Conservation (phyloP, 2,329 filamentous ascomycete species). For the Trichoderma afroharzianum region DNA sequence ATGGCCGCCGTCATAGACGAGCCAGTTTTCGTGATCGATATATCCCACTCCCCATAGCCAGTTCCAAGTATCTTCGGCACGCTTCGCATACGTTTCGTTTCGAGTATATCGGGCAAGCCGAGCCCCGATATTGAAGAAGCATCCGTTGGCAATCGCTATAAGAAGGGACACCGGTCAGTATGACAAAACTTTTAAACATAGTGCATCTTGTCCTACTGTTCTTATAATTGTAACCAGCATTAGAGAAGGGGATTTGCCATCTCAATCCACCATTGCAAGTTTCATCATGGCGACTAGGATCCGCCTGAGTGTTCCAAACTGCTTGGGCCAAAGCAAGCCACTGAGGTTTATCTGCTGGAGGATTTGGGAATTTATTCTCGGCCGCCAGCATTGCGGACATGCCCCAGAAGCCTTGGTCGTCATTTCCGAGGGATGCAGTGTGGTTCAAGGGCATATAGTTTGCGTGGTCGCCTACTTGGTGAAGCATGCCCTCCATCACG, state of each 20-base stretch:
- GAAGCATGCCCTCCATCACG: constrained; percentile 53
- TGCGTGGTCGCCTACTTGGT: constrained; percentile 53
- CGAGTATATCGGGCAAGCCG: constrained; percentile 68
- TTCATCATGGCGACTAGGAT: constrained; percentile 58
- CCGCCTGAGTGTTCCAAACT: constrained; percentile 62
- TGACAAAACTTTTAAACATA: accelerated
- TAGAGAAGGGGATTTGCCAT: constrained; percentile 75
- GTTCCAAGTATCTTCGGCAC: constrained; percentile 60
- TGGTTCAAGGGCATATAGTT: constrained; percentile 61
- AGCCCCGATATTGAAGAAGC: constrained; percentile 62
- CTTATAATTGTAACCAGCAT: constrained; percentile 74
- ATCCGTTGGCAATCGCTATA: constrained; percentile 56
- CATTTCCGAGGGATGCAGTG: constrained; percentile 60
- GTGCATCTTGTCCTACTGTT: constrained; percentile 43
- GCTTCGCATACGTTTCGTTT: constrained; percentile 61
- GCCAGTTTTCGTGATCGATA: constrained; percentile 57
- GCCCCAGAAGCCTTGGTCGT: constrained; percentile 70
- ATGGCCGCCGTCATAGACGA: constrained; percentile 63
- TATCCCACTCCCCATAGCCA: constrained; percentile 55
- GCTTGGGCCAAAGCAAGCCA: constrained; percentile 66
- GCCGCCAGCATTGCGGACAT: constrained; percentile 65
- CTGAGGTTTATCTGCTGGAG: constrained; percentile 49
- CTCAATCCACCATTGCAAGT: constrained; percentile 67
- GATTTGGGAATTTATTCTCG: constrained; percentile 61
- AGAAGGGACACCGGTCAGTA: not conserved